phyloP scores from a whole-genome alignment of 2,329 filamentous ascomycete species.

The Claviceps purpurea region DNA sequence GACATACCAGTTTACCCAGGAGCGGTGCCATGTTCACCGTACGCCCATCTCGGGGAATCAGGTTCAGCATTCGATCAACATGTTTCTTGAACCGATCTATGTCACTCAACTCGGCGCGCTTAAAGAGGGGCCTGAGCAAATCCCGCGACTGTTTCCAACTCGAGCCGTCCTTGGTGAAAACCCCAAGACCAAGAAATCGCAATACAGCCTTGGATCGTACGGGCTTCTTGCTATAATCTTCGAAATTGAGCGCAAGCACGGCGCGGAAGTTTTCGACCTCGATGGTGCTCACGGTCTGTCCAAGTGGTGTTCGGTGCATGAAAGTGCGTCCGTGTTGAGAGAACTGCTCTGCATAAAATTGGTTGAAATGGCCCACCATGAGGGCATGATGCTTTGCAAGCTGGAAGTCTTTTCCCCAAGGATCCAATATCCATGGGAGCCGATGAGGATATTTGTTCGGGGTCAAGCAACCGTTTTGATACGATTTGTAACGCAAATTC shows the following conservation, averaged over 20 bases:
- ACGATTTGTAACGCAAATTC: neutral
- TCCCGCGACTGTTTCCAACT: conserved; percentile 4
- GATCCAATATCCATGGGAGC: conserved; percentile 5
- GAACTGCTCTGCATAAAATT: conserved; percentile 3
- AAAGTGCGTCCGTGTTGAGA: conserved; percentile 3
- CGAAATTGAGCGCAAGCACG: conserved; percentile 4
- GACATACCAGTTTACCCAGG: conserved; percentile 3
- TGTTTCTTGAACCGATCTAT: conserved; percentile 5
- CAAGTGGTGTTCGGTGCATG: neutral
- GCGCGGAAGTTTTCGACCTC: conserved; percentile 4
- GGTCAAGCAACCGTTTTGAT: conserved; percentile 1
- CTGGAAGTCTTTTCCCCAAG: conserved; percentile 2
- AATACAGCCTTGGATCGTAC: neutral
- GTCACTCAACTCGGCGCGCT: conserved; percentile 4
- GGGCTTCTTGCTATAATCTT: conserved; percentile 3
- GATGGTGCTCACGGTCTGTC: conserved; percentile 1
- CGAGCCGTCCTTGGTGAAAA: conserved; percentile 4
- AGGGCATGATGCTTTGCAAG: neutral
- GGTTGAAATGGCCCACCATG: neutral
- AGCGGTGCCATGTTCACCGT: conserved; percentile 4
- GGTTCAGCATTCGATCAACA: conserved; percentile 3
- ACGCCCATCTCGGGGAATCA: conserved; percentile 1
- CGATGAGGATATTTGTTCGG: conserved; percentile 3
- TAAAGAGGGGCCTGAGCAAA: conserved; percentile 2
- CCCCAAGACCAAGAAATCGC: conserved; percentile 3